A percentile compares a stretch with the other conserved stretches of the same genome.
phyloP scores from a whole-genome alignment of 495 filamentous ascomycete species.

The Hypomontagnella monticulosa region DNA sequence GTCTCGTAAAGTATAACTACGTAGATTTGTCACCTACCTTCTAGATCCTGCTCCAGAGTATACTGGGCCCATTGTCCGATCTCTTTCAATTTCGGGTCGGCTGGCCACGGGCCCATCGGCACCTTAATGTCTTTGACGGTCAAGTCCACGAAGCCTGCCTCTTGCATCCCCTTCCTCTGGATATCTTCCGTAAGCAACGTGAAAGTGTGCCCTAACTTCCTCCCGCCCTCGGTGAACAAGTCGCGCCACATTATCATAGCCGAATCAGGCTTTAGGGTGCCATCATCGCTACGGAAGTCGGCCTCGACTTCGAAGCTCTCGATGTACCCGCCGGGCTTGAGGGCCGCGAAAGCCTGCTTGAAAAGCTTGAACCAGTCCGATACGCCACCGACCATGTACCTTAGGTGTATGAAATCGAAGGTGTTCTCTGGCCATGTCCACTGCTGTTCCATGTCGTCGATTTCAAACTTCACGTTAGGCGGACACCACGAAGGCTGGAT shows the following conservation, averaged over 20 bases:
- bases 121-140: slow-evolving; percentile 41
- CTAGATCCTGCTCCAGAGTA: slow-evolving; percentile 42
- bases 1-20: not conserved
- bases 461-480: slow-evolving; percentile 64
- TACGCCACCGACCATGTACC: slow-evolving; percentile 63
- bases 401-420: slow-evolving; percentile 67
- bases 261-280: slow-evolving; percentile 36
- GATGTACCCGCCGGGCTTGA: slow-evolving; percentile 56
- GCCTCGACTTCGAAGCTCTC: slow-evolving; percentile 42
- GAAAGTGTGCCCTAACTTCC: slow-evolving; percentile 40
- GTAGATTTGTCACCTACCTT: slow-evolving; percentile 30
- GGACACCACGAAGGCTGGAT: slow-evolving; percentile 65
- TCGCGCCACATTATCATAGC: slow-evolving; percentile 38
- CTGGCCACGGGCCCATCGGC: slow-evolving; percentile 59
- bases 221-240: slow-evolving; percentile 40
- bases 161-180: slow-evolving; percentile 33
- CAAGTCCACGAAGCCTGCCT: slow-evolving; percentile 46
- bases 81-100: slow-evolving; percentile 56
- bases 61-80: slow-evolving; percentile 51
- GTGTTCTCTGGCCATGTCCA: slow-evolving; percentile 57
- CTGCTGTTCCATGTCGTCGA: slow-evolving; percentile 59
- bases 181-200: slow-evolving; percentile 26
- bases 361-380: slow-evolving; percentile 59
- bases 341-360: slow-evolving; percentile 46
- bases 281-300: slow-evolving; percentile 45